Conservation (phyloP, 1,284 basidiomycete species). For the Cutaneotrichosporon sp. region DNA sequence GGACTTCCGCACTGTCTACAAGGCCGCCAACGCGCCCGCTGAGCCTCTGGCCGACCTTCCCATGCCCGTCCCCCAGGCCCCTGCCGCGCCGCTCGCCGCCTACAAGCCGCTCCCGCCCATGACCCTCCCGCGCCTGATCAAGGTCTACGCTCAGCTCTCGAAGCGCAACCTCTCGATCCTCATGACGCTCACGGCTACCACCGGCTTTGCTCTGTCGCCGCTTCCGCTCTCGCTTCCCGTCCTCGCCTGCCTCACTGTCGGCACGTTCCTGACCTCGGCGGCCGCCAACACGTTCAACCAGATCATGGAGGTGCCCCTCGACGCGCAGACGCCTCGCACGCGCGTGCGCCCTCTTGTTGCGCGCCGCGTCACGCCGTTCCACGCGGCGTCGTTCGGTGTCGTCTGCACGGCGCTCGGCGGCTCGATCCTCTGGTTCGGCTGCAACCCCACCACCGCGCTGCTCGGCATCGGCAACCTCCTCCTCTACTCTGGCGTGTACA, state of each 20-base stretch:
- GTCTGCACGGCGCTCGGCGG: constrained; percentile 76
- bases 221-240: constrained; percentile 77
- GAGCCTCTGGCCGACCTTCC: constrained; percentile 36
- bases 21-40: constrained; percentile 35
- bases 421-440: constrained; percentile 74
- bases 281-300: constrained; percentile 96
- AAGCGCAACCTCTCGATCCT: constrained; percentile 88
- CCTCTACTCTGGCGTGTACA: constrained; percentile 91
- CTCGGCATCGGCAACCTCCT: constrained; percentile 83
- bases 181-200: constrained; percentile 87
- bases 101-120: constrained; percentile 55
- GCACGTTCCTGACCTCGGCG: constrained; percentile 87
- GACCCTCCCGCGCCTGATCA: constrained; percentile 62
- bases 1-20: constrained; percentile 38
- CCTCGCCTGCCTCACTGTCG: constrained; percentile 81
- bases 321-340: constrained; percentile 95
- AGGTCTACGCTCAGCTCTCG: constrained; percentile 77
- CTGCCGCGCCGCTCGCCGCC: constrained; percentile 40
- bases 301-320: constrained; percentile 90
- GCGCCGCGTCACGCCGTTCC: constrained; percentile 75
- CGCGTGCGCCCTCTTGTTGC: constrained; percentile 86
- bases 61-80: constrained; percentile 37
- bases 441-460: constrained; percentile 82
- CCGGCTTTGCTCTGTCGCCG: constrained; percentile 90
- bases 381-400: constrained; percentile 78